Base-by-base conservation (phyloP, 2,329 filamentous ascomycete genomes). In the Fusarium aywerte region DNA sequence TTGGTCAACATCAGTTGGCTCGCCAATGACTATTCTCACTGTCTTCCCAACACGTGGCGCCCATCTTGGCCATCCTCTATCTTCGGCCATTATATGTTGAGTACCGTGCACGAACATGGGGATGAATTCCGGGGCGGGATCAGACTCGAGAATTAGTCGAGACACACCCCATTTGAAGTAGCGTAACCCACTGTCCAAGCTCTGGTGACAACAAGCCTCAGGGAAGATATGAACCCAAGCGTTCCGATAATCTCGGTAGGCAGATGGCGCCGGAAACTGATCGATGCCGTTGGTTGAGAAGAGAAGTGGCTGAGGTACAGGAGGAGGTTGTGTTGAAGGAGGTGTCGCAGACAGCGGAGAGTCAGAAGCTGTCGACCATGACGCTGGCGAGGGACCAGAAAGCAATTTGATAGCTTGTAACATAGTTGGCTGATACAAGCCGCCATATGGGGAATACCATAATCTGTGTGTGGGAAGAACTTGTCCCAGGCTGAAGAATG, bases 131-230 rank as follows among this genome's bases (percentile, higher is more conserved):
- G 96, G 96, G 65, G 92, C 89, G 4, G 93, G 92, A 47, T 95
- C 91, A 44, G 90, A 88, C 78, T 99, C 96, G 44, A 99, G 87
- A 58, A 99, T 96, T 58, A 98, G 84, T 3, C 96, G 88, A 8
- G 95, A 93, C 3, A 98, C 85, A 2, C 96, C 96, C 96, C 96
- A 99, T 82, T 97, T 97, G 87, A 98, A 98, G 80, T 99, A 99
- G 29, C 96, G 91, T 84, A 98, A 90, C 9, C 90, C 88, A 72
- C 89, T 88, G 39, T 89, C 82, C 2, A 90, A 86, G 69, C 93
- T 89, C 80, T 99, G 96, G 78, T 98, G 94, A 43, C 97, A 93
- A 78, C 92, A 93, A 45, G 93, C 96, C 80, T 99, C 96, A 13
- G 96, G 96, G 78, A 98, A 98, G 54, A 98, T 90, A 78, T 99